A percentile compares a stretch with the other conserved stretches of the same genome.
Conservation (phyloP, 2,329 filamentous ascomycete species). For the Lecanicillium sp. region DNA sequence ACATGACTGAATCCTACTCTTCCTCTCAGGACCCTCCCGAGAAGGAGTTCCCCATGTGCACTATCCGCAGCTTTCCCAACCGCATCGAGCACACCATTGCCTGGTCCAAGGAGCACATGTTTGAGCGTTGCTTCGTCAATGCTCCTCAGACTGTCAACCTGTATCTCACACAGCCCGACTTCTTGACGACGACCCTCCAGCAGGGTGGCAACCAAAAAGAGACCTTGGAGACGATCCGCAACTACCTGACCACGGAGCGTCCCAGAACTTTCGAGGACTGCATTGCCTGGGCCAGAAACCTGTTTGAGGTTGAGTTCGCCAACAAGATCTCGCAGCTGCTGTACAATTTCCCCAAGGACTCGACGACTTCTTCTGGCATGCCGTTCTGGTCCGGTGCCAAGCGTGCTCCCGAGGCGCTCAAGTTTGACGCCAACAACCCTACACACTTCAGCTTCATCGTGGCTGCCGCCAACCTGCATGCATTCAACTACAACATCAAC, state of each 20-base stretch:
- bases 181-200: constrained; percentile 79
- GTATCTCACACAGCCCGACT: constrained; percentile 87
- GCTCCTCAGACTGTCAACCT: constrained; percentile 91
- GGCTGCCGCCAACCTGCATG: constrained; percentile 84
- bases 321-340: constrained; percentile 93
- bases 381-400: constrained; percentile 98
- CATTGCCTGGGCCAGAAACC: constrained; percentile 85
- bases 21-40: constrained; percentile 92
- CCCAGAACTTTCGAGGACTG: constrained; percentile 92
- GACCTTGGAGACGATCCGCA: constrained; percentile 81
- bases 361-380: constrained; percentile 77
- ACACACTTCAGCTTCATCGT: constrained; percentile 87
- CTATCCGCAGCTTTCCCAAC: constrained; percentile 94
- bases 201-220: constrained; percentile 93
- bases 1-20: constrained; percentile 93
- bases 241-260: constrained; percentile 87
- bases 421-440: constrained; percentile 77
- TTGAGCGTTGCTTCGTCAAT: constrained; percentile 89
- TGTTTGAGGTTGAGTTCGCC: constrained; percentile 96
- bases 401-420: constrained; percentile 85
- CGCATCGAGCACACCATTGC: constrained; percentile 98
- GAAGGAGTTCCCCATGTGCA: constrained; percentile 99
- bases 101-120: constrained; percentile 86
- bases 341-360: constrained; percentile 96
- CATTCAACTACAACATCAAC: constrained; percentile 97